Conservation (phyloP, 345 rosid genomes). For the Hirschfeldia incana region DNA sequence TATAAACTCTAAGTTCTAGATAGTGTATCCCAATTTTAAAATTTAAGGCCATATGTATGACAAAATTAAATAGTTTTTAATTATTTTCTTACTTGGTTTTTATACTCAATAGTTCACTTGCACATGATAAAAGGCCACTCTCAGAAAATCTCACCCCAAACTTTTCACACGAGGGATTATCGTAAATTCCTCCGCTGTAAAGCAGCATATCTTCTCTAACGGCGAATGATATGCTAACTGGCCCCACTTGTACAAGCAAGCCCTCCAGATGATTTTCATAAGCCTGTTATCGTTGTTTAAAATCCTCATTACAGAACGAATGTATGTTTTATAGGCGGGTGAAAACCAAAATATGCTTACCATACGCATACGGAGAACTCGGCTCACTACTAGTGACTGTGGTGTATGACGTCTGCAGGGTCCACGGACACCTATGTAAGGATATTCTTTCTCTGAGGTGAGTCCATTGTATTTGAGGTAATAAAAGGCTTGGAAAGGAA, state of each 20-base stretch:
- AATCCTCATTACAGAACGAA: not conserved
- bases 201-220: conserved; percentile 15
- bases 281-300: conserved; percentile 48
- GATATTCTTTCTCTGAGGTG: conserved; percentile 81
- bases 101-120: too few species aligned
- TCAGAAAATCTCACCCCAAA: conserved; percentile 61
- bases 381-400: too few species aligned
- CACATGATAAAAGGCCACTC: too few species aligned
- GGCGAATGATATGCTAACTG: conserved; percentile 78
- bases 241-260: conserved; percentile 77
- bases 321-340: not conserved
- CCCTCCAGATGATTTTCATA: conserved; percentile 82
- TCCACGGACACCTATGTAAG: conserved; percentile 61
- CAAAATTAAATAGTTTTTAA: too few species aligned
- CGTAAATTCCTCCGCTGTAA: conserved; percentile 80
- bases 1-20: too few species aligned
- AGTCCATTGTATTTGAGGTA: conserved; percentile 82
- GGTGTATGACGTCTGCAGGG: conserved; percentile 40
- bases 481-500: conserved; percentile 97
- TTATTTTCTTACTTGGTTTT: too few species aligned
- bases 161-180: conserved; percentile 60
- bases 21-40: too few species aligned
- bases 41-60: too few species aligned
- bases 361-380: conserved; percentile 14
- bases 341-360: conserved; percentile 36